Evolutionary conservation across 73 alveolate species (phyloP).

Genomic region (Paramecium octaurelia): DNA sequence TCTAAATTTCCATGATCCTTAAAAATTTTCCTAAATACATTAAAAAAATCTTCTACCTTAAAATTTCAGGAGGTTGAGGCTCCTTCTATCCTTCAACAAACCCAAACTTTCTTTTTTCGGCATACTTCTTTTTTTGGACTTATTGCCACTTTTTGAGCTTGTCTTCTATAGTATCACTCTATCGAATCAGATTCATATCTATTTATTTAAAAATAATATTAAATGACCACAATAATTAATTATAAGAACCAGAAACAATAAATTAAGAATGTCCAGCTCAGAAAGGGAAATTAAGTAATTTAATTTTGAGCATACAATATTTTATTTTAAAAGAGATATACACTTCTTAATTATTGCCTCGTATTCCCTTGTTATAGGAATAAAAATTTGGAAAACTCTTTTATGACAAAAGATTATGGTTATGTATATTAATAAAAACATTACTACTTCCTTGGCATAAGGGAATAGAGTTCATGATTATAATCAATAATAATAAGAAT

Average conservation of each 20-base stretch:
- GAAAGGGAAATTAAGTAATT: background rate
- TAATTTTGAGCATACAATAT: background rate
- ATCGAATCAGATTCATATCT: slow-evolving; percentile 10
- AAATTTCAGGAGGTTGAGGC: slow-evolving; percentile 82
- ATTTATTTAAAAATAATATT: background rate
- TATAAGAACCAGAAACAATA: background rate
- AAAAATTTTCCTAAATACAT: slow-evolving; percentile 74
- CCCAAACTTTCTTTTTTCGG: slow-evolving; percentile 82
- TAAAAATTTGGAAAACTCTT: background rate
- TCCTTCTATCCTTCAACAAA: slow-evolving; percentile 79
- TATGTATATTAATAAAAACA: too few relatives aligned
- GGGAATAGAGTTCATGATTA: too few relatives aligned
- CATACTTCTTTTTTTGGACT: slow-evolving; percentile 72
- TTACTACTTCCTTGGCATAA: too few relatives aligned
- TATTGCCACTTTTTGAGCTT: slow-evolving; percentile 81
- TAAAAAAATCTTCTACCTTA: slow-evolving; percentile 67
- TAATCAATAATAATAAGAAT: too few relatives aligned
- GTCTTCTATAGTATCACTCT: slow-evolving; percentile 61
- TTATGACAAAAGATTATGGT: too few relatives aligned
- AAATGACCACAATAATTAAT: background rate
- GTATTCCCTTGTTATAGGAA: background rate
- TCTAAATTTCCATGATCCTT: slow-evolving; percentile 99
- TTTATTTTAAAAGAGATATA: background rate
- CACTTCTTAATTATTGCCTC: background rate
- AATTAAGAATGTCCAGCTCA: background rate